Percentiles rank a stretch among this genome's conserved stretches.
Conservation (phyloP, 495 filamentous ascomycete species). For the Penicillium antarcticum region DNA sequence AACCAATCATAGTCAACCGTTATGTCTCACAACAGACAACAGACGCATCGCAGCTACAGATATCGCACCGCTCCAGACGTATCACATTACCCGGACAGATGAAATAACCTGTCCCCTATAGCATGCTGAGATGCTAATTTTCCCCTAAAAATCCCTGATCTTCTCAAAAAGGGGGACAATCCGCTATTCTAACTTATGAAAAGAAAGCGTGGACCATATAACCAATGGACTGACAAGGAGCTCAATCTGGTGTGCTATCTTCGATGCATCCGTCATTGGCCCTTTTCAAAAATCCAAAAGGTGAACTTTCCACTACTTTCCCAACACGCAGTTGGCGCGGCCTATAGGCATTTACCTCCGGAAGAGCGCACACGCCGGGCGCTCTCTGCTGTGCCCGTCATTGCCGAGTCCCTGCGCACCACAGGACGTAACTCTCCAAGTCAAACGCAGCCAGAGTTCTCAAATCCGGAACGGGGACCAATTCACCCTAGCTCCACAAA, state of each 20-base stretch:
- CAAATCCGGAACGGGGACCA: not conserved
- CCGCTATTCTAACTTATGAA: not conserved
- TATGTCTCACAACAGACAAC: too few species aligned
- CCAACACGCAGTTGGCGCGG: not conserved
- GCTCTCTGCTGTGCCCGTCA: not conserved
- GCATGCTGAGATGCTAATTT: too few species aligned
- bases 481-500: not conserved
- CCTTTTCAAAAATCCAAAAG: constrained; percentile 6
- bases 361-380: constrained; percentile 8
- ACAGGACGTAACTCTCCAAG: not conserved
- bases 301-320: constrained; percentile 6
- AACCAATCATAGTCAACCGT: too few species aligned
- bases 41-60: too few species aligned
- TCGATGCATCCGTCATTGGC: constrained; percentile 2
- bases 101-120: too few species aligned
- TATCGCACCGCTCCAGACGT: too few species aligned
- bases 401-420: not conserved
- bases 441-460: not conserved
- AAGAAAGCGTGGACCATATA: not conserved
- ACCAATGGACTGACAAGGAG: constrained; percentile 1
- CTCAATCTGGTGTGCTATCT: constrained; percentile 6
- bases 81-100: too few species aligned
- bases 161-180: not conserved
- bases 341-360: constrained; percentile 1
- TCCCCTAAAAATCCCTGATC: not conserved